phyloP scores from a whole-genome alignment of 2,329 filamentous ascomycete species.

The Eutypa lata region DNA sequence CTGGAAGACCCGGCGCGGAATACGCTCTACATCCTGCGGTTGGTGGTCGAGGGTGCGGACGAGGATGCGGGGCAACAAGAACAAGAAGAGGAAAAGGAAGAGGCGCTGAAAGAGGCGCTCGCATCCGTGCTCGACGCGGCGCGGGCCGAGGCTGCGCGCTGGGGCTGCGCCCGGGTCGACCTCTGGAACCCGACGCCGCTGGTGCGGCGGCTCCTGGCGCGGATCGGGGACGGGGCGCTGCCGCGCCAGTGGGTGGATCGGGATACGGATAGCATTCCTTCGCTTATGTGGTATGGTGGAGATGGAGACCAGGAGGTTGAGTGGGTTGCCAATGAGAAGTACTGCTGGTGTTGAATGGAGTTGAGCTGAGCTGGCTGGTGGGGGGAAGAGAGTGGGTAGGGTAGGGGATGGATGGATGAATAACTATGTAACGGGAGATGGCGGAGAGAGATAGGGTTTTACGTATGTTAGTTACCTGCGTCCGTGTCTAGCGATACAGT shows the following conservation, averaged over 20 bases:
- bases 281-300: slow-evolving; percentile 67
- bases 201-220: slow-evolving; percentile 44
- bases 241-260: slow-evolving; percentile 50
- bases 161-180: slow-evolving; percentile 68
- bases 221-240: slow-evolving; percentile 36
- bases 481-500: too few species aligned
- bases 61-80: slow-evolving; percentile 9
- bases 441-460: too few species aligned
- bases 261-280: slow-evolving; percentile 66
- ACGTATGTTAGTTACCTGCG: too few species aligned
- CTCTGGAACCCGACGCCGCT: slow-evolving; percentile 76
- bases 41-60: slow-evolving; percentile 61
- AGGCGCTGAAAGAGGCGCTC: slow-evolving; percentile 51
- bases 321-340: slow-evolving; percentile 77
- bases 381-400: too few species aligned
- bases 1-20: slow-evolving; percentile 49
- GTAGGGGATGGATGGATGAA: too few species aligned
- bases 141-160: slow-evolving; percentile 66
- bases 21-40: slow-evolving; percentile 64
- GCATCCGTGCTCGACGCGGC: slow-evolving; percentile 64
- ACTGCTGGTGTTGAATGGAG: slow-evolving; percentile 64
- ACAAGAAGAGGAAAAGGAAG: slow-evolving; percentile 20
- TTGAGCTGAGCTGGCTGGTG: too few species aligned
- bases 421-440: too few species aligned
- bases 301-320: slow-evolving; percentile 53